Conservation (phyloP, 2,329 filamentous ascomycete genomes). For the Arthrinium puccinioides region DNA sequence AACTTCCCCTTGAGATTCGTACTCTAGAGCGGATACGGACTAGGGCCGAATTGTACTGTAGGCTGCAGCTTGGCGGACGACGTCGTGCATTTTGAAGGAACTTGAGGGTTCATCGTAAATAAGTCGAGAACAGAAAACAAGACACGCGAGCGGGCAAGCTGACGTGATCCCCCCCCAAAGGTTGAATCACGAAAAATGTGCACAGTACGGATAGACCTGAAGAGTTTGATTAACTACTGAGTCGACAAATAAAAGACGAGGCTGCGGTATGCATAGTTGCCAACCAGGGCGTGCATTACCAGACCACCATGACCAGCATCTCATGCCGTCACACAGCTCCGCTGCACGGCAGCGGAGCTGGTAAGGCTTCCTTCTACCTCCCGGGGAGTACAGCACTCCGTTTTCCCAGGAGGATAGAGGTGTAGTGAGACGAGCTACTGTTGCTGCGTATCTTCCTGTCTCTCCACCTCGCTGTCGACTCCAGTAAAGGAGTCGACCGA, state of each 20-base stretch:
- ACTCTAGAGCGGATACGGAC: too few relatives aligned
- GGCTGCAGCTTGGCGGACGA: too few relatives aligned
- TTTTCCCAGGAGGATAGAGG: neutral
- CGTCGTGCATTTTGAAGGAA: too few relatives aligned
- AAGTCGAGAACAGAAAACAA: too few relatives aligned
- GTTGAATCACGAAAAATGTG: too few relatives aligned
- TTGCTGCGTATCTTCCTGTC: constrained; percentile 1
- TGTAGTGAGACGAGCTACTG: constrained; percentile 9
- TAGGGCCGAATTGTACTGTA: too few relatives aligned
- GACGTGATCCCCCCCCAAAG: too few relatives aligned
- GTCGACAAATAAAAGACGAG: constrained; percentile 3
- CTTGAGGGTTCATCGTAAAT: too few relatives aligned
- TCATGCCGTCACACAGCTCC: constrained; percentile 5
- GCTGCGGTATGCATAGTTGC: neutral
- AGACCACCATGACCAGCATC: constrained; percentile 6
- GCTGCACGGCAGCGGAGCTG: constrained; percentile 4
- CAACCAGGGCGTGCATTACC: constrained; percentile 4
- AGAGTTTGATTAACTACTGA: constrained; percentile 11
- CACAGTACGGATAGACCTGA: too few relatives aligned
- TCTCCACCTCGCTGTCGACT: constrained; percentile 1
- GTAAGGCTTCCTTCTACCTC: constrained; percentile 1
- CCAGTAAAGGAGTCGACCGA: constrained; percentile 1
- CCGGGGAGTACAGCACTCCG: too few relatives aligned
- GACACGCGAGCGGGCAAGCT: too few relatives aligned
- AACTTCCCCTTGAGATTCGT: too few relatives aligned